Base-by-base conservation (phyloP, 306 rosid species). In the Styphnolobium japonicum region DNA sequence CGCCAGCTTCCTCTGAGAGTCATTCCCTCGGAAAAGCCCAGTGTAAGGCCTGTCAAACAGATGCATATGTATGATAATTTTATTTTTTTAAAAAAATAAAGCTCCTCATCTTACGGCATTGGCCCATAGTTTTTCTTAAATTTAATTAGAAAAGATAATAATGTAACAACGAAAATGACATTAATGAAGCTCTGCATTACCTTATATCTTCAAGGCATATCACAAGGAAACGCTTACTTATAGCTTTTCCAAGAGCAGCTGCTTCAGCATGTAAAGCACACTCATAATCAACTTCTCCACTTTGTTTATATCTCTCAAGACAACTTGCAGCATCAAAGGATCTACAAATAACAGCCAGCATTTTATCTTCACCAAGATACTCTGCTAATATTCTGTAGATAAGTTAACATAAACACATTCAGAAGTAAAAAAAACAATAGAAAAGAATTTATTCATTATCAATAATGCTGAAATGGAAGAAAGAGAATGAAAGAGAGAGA, bases 341-440 rank as follows among this genome's bases (percentile, higher is more conserved):
- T 86, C 74, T 86, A 81, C 83, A 71, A 52, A 91, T 82, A 34
- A 91, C 78, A 39, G 87, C 93, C 53, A 87, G 86, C 92, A 89
- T 89, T 72, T 78, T 78, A 43, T 84, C 93, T 73, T 80, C 82
- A 7, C 96, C 96, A 40, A 91, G 81, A 85, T 82, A 89, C 82
- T 91, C 96, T n/a, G 96, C 82, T 57, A 89, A 67, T 15, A 87
- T 58, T 84, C 96, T 89, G 87, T 34, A 81, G 6, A 5, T 21
- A 68, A 63, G 65, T 58, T 22, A 67, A 40, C 7, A 27, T 19
- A 71, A 37, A 73, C 55, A 37, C 12, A 8, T 29, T 70, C 36
- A 74, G 58, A 80, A 70, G 66, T 23, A 40, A 43, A 78, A 69
- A 14, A 27, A 27, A 69, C 19, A 18, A 6, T 6, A 29, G 11